Percentiles rank a stretch among this genome's conserved stretches.
phyloP scores from a whole-genome alignment of 179 eudicot species.

The Camellia oleifera region DNA sequence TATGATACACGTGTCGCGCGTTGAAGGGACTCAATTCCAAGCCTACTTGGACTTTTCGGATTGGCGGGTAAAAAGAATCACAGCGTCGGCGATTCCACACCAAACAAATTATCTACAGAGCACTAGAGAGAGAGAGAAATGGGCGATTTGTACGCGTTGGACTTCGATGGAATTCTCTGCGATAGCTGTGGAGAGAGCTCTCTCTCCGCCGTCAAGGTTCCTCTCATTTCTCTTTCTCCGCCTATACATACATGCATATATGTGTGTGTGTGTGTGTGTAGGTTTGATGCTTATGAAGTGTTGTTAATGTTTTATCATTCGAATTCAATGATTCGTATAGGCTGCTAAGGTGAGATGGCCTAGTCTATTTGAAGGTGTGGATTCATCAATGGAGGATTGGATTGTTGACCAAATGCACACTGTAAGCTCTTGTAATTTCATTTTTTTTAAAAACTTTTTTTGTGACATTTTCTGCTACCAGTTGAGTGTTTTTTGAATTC shows the following conservation, averaged over 20 bases:
- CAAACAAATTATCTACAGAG: not conserved
- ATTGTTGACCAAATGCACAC: slow-evolving; percentile 83
- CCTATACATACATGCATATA: not conserved
- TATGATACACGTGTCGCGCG: not conserved
- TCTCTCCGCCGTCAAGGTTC: slow-evolving; percentile 81
- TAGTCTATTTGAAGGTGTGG: slow-evolving; percentile 54
- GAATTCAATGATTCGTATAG: slow-evolving; percentile 24
- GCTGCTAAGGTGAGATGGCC: slow-evolving; percentile 95
- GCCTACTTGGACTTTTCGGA: not conserved
- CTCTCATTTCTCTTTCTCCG: not conserved
- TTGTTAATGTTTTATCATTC: not conserved
- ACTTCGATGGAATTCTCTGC: slow-evolving; percentile 90
- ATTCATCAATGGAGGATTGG: slow-evolving; percentile 64
- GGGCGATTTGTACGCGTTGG: slow-evolving; percentile 89
- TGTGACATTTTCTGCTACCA: not conserved
- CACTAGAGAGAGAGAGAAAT: slow-evolving; percentile 22
- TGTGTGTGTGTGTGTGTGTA: not conserved
- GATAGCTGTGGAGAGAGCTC: slow-evolving; percentile 98
- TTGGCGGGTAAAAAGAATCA: slow-evolving; percentile 3
- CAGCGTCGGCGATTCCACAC: not conserved
- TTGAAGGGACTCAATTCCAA: not conserved
- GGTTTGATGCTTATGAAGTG: not conserved
- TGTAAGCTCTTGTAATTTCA: slow-evolving; percentile 27
- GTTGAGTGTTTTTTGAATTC: not conserved
- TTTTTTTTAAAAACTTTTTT: not conserved